Base-by-base conservation (phyloP, 176 grass and related monocot species). In the Juncus inflexus region DNA sequence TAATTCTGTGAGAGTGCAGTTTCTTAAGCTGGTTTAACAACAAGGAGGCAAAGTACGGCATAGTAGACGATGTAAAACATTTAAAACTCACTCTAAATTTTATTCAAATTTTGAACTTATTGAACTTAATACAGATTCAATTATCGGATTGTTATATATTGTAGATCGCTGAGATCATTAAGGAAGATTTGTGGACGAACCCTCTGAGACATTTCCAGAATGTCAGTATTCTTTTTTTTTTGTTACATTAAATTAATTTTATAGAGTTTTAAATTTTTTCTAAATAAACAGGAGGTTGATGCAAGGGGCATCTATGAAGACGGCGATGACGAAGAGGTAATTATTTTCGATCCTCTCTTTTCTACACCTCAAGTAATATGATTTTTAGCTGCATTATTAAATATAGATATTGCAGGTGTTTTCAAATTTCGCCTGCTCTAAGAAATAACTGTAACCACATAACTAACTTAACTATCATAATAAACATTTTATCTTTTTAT, bases 161-260 rank as follows among this genome's bases (percentile, higher is more conserved):
- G 54, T 65, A 83, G 80, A 65, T 83, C 49, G 74, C 68, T 15
- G 74, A 74, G 62, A 69, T 83, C 11, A 62, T 83, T 59, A 78
- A 65, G 39, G 80, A 83, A 52, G 80, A 83, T 74, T 37, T 83
- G 6, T 83, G 80, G 80, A 42, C 74, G 37, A 83, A 83, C 62
- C 74, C 80, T 16, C 76, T 83, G 15, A 74, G 19, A 60, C 71
- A 78, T 45, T 74, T 83, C 4, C 70, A 83, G 28, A 73, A 67
- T 61, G 80, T 78, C 35, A 36, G 80, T 73, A 65, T 53, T 50
- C 4, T 51, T 76, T 15, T 42, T 1, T 58, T 62, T 41, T 60
- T 35, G 7, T 66, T 10, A 9, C 8, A 15, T 50, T 11, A 42
- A 75, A 40, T 64, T 50, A 40, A 14, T 40, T 68, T 37, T 40